A percentile compares a stretch with the other conserved stretches of the same genome.
Evolutionary conservation across 2,329 filamentous ascomycete genomes (phyloP).

Genomic region (Ophiostoma sp.): DNA sequence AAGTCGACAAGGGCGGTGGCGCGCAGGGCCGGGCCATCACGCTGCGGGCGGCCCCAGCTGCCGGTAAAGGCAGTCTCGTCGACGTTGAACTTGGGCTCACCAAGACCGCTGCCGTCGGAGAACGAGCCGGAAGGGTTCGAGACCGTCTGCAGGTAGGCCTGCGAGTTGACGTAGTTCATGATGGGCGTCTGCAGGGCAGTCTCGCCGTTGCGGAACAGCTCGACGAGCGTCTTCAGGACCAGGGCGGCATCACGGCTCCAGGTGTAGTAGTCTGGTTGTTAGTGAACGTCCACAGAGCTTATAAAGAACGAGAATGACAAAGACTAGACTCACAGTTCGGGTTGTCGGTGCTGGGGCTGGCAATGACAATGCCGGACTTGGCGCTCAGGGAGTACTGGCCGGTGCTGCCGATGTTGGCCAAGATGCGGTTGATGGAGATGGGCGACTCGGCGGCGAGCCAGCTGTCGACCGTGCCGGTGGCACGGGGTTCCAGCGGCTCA

Average conservation of each 20-base stretch:
- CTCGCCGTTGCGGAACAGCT: constrained; percentile 51
- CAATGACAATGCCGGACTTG: constrained; percentile 49
- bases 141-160: constrained; percentile 61
- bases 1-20: constrained; percentile 69
- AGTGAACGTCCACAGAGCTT: neutral
- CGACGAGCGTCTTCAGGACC: constrained; percentile 62
- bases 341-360: constrained; percentile 48
- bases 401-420: constrained; percentile 55
- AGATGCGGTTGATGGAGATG: constrained; percentile 46
- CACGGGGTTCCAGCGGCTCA: constrained; percentile 5
- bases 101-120: constrained; percentile 51
- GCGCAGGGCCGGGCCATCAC: constrained; percentile 71
- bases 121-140: constrained; percentile 62
- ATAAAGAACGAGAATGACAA: neutral
- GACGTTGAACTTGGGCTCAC: constrained; percentile 68
- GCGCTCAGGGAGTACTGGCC: constrained; percentile 48
- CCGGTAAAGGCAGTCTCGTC: constrained; percentile 60
- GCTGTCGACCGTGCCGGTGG: constrained; percentile 36
- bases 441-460: constrained; percentile 50
- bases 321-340: constrained; percentile 48
- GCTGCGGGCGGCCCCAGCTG: constrained; percentile 69
- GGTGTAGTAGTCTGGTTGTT: constrained; percentile 56
- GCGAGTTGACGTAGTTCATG: constrained; percentile 61
- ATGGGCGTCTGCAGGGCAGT: constrained; percentile 51
- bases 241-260: constrained; percentile 73